A percentile compares a stretch with the other conserved stretches of the same genome.
Evolutionary conservation across 106 monocot genomes (phyloP).

Genomic region (Dendrobium nobile): DNA sequence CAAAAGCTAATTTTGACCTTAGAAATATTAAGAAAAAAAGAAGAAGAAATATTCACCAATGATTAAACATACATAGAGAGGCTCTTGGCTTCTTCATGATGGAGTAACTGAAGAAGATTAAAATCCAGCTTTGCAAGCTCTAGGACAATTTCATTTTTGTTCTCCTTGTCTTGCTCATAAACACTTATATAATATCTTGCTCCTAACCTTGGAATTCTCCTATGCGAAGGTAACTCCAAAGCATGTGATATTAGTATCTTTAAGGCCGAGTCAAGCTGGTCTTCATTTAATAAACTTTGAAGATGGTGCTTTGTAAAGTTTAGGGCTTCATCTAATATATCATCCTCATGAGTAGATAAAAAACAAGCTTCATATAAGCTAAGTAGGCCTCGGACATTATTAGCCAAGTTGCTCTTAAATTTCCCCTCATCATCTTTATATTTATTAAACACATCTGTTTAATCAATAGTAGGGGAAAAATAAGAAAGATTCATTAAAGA

Average conservation of each 20-base stretch:
- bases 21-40: neutral
- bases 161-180: conserved; percentile 4
- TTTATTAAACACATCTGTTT: neutral
- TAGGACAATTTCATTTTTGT: neutral
- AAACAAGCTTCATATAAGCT: conserved; percentile 15
- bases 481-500: no score
- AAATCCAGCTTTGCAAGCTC: conserved; percentile 19
- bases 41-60: neutral
- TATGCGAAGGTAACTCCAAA: neutral
- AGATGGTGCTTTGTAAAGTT: conserved; percentile 5
- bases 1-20: neutral
- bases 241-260: neutral
- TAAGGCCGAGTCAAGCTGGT: neutral
- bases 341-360: neutral
- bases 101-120: conserved; percentile 8
- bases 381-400: conserved; percentile 3
- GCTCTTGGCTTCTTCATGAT: conserved; percentile 10
- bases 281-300: neutral
- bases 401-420: neutral
- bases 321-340: conserved; percentile 14
- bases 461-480: neutral
- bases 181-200: conserved; percentile 1
- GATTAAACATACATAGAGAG: conserved; percentile 9
- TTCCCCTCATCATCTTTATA: conserved; percentile 3
- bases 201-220: conserved; percentile 5